Evolutionary conservation across 495 filamentous ascomycete genomes (phyloP).

Genomic region (Tuber umbilicatum): DNA sequence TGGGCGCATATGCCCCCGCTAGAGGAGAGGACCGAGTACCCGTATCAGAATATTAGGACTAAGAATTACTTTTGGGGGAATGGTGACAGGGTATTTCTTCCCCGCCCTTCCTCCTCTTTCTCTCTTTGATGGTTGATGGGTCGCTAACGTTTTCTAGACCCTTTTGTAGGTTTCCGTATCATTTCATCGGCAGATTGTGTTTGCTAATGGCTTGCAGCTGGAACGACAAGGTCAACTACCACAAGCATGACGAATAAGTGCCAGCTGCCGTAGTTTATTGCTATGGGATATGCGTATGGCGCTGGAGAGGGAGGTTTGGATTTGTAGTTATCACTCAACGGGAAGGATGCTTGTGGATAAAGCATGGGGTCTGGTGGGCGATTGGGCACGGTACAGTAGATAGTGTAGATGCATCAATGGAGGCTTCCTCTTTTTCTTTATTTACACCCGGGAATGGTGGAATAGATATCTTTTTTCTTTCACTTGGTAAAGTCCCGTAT

Average conservation of each 20-base stretch:
- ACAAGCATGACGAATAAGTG: conserved; percentile 70
- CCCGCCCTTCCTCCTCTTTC: conserved; percentile 1
- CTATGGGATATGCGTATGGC: not conserved
- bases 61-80: conserved; percentile 90
- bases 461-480: not conserved
- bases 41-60: conserved; percentile 85
- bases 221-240: conserved; percentile 91
- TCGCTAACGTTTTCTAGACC: conserved; percentile 49
- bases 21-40: conserved; percentile 81
- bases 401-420: not conserved
- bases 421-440: not conserved
- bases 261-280: not conserved
- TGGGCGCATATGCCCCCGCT: conserved; percentile 76
- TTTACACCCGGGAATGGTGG: not conserved
- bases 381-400: not conserved
- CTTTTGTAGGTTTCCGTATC: conserved; percentile 57
- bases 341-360: not conserved
- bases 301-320: not conserved
- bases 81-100: conserved; percentile 72
- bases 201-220: conserved; percentile 55
- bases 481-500: not conserved
- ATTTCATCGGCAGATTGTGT: conserved; percentile 8
- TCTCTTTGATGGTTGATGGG: not conserved
- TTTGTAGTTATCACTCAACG: not conserved
- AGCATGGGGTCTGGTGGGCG: not conserved